These are phyloP conservation scores for Cinchona pubescens DNA, from an alignment of 257 asterid genomes.

Conservation along the genomic window DNA sequence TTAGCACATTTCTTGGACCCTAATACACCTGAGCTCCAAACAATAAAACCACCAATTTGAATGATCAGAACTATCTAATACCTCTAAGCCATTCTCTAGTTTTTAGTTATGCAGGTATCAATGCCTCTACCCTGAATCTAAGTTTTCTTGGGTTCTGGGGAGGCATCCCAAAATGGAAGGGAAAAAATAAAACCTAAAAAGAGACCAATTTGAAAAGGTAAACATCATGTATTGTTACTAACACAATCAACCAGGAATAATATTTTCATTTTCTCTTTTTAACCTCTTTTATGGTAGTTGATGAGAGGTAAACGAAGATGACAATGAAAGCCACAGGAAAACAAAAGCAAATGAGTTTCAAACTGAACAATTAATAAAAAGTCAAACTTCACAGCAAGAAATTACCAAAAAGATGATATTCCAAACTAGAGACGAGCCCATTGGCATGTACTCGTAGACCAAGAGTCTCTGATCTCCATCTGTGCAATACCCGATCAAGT, in stretches of 20 bases:
- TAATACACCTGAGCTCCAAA: not conserved
- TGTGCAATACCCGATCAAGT: slow-evolving; percentile 76
- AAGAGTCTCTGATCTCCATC: slow-evolving; percentile 90
- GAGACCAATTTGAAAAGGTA: not conserved
- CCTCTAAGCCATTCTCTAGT: not conserved
- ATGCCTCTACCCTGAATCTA: not conserved
- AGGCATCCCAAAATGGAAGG: not conserved
- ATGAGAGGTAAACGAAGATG: not conserved
- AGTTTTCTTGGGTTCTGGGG: not conserved
- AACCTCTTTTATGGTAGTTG: not conserved
- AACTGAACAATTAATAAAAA: not conserved
- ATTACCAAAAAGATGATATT: slow-evolving; percentile 82
- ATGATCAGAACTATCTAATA: not conserved
- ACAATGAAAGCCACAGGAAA: not conserved
- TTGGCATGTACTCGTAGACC: slow-evolving; percentile 84
- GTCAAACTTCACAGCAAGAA: not conserved
- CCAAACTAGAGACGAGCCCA: slow-evolving; percentile 95
- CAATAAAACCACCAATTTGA: not conserved
- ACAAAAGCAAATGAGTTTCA: not conserved
- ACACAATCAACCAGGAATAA: not conserved
- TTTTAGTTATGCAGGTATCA: not conserved
- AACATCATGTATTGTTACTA: not conserved
- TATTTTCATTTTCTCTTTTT: not conserved
- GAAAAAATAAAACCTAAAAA: too few species aligned
- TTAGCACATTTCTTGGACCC: not conserved